Conservation (phyloP, 352 stramenopile species). For the Globisporangium carolinianum region DNA sequence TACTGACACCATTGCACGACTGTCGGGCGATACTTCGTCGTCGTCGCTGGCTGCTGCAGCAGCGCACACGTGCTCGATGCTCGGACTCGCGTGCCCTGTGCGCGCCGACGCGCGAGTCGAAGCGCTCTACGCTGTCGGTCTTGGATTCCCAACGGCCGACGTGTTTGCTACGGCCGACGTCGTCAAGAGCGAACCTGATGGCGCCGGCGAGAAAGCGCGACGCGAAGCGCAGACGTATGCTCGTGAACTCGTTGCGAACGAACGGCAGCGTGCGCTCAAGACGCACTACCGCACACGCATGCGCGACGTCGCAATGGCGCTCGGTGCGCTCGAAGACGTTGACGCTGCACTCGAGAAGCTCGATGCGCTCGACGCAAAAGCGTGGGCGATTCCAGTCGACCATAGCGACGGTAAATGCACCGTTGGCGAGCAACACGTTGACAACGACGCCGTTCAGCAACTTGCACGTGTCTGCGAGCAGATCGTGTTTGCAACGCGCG, state of each 20-base stretch:
- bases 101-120: constrained; percentile 28
- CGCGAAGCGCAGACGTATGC: constrained; percentile 45
- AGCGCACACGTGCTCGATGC: constrained; percentile 27
- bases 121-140: constrained; percentile 34
- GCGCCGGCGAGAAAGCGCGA: constrained; percentile 50
- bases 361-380: constrained; percentile 19
- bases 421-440: constrained; percentile 2
- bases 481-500: constrained; percentile 26
- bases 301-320: constrained; percentile 37
- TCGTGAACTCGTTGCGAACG: constrained; percentile 33
- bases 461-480: constrained; percentile 10
- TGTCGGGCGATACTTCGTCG: background rate
- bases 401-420: background rate
- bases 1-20: background rate
- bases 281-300: constrained; percentile 52
- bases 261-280: constrained; percentile 45
- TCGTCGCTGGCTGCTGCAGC: background rate
- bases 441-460: constrained; percentile 1
- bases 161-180: constrained; percentile 50
- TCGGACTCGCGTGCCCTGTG: constrained; percentile 47
- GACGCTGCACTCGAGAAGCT: constrained; percentile 38
- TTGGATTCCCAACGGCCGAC: constrained; percentile 42
- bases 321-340: constrained; percentile 57
- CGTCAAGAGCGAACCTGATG: constrained; percentile 62
- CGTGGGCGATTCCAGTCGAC: constrained; percentile 5